Evolutionary conservation across 2,329 filamentous ascomycete species (phyloP).

Genomic region (Escovopsis sp.): DNA sequence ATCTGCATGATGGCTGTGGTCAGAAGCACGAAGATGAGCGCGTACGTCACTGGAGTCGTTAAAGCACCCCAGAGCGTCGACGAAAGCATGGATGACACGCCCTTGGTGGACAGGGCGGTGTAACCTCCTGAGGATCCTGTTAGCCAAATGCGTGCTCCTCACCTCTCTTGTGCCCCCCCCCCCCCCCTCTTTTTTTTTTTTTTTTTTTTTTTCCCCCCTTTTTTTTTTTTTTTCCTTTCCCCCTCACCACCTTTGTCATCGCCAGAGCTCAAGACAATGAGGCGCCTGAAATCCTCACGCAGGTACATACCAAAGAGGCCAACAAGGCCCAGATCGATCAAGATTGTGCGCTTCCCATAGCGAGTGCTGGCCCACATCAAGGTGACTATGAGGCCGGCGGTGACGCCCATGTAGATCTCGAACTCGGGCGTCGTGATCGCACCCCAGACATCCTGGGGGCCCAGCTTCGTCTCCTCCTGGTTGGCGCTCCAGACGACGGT

Average conservation of each 20-base stretch:
- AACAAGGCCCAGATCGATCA: constrained; percentile 87
- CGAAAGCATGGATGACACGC: constrained; percentile 86
- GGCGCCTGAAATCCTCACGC: too few species aligned
- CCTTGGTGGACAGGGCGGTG: constrained; percentile 93
- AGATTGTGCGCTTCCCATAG: constrained; percentile 73
- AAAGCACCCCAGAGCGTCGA: constrained; percentile 81
- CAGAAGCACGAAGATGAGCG: constrained; percentile 64
- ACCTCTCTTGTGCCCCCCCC: too few species aligned
- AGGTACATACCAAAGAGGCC: constrained; percentile 66
- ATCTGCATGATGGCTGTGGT: constrained; percentile 90
- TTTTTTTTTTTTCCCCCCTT: too few species aligned
- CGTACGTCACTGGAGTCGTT: constrained; percentile 82
- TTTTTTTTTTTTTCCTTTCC: too few species aligned
- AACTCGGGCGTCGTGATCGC: constrained; percentile 83
- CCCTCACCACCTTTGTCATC: too few species aligned
- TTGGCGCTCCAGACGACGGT: constrained; percentile 87
- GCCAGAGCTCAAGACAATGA: too few species aligned
- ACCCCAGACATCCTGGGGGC: constrained; percentile 77
- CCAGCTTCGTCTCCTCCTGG: constrained; percentile 76
- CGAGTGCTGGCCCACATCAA: constrained; percentile 72
- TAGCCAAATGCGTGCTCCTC: too few species aligned
- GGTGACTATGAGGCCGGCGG: constrained; percentile 53
- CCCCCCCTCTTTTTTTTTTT: too few species aligned
- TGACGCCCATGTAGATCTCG: constrained; percentile 75
- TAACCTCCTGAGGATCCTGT: constrained; percentile 53